phyloP scores from a whole-genome alignment of 768 basidiomycete species.

The Collybia sordida region DNA sequence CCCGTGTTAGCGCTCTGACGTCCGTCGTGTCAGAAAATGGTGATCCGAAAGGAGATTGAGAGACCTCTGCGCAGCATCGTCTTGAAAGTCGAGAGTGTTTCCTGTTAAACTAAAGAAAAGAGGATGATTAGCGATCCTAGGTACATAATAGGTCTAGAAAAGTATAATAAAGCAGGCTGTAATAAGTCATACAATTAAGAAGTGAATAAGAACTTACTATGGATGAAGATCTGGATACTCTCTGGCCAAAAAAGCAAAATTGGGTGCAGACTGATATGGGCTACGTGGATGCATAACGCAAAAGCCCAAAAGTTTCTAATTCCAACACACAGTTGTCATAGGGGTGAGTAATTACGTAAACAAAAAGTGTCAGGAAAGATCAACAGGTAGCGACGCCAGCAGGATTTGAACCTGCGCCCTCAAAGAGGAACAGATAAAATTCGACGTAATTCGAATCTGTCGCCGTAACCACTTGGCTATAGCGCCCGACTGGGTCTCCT shows the following conservation, averaged over 20 bases:
- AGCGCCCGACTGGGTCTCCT: slow-evolving; percentile 43
- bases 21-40: slow-evolving; percentile 1
- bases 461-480: slow-evolving; percentile 79
- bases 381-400: slow-evolving; percentile 2
- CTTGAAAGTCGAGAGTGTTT: slow-evolving; percentile 71
- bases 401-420: slow-evolving; percentile 3
- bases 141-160: too few relatives aligned
- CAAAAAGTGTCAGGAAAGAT: too few relatives aligned
- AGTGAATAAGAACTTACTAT: slow-evolving; percentile 6
- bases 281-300: slow-evolving; percentile 41
- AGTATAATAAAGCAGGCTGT: too few relatives aligned
- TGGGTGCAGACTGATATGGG: slow-evolving; percentile 37
- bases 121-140: background rate
- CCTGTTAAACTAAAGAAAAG: slow-evolving; percentile 11
- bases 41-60: background rate
- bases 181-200: too few relatives aligned
- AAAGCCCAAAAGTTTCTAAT: background rate
- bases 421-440: background rate
- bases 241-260: slow-evolving; percentile 60
- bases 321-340: too few relatives aligned
- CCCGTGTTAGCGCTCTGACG: slow-evolving; percentile 73
- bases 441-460: slow-evolving; percentile 64
- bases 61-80: slow-evolving; percentile 70
- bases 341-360: too few relatives aligned
- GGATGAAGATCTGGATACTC: slow-evolving; percentile 44